Base-by-base conservation (phyloP, 116 monocot genomes). In the Thalassia testudinum region DNA sequence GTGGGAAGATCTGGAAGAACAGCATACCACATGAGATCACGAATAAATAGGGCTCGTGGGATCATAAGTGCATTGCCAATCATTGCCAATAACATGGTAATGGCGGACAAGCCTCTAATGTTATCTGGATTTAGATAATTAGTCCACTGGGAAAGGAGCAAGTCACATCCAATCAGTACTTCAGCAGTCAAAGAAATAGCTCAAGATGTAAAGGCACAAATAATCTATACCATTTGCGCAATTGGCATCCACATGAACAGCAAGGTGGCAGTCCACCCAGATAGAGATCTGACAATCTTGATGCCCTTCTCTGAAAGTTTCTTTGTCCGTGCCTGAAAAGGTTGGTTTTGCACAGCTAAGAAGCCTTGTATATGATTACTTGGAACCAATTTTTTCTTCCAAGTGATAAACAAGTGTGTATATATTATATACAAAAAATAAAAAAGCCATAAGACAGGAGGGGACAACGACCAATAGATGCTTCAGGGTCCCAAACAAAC, bases 171-270 rank as follows among this genome's bases (percentile, higher is more conserved):
- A 34, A 34, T 34, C 30, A 10, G 30, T 34, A 5, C 30, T n/a
- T 34, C 30, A 34, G 30, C 30, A 34, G 30, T 8, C 19, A 17
- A 16, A 8, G 14, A 1, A 17, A 22, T 24, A 5, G 11, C 12
- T 50, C 50, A 11, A 55, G 42, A 49, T 3, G 15, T 16, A 45
- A 16, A 45, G 1, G 28, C 7, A 17, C 3, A 34, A 10, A 34
- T 3, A 5, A 10, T 34, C 30, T 3, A 42, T 82, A 85, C 86
- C 86, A 86, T 92, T 42, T 92, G 86, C 16, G 92, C 66, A 70
- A 92, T 57, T 15, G 92, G 82, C 92, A 92, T 92, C 92, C 92
- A 92, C 92, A 92, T 92, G 57, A 92, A 92, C 49, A 92, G 72
- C 12, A 92, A 62, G 27, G 92, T 92, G 21, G 92, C 92, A 19